These are phyloP conservation scores for Leptographium lundbergii DNA, from an alignment of 2,329 filamentous ascomycete species.

Conservation along the genomic window DNA sequence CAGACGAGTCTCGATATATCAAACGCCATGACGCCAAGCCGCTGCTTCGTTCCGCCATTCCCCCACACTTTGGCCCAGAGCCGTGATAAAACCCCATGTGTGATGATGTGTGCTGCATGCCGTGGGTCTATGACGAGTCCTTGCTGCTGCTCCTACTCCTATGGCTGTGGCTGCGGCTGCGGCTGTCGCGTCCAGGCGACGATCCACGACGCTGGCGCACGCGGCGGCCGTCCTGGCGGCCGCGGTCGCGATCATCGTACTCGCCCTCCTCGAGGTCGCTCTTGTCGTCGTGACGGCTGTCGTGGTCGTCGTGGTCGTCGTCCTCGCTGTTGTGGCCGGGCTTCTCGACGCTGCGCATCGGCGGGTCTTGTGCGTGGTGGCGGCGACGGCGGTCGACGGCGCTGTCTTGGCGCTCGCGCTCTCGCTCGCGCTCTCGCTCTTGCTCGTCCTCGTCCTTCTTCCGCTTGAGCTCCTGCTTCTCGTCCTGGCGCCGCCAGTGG, in stretches of 20 bases:
- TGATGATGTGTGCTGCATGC: neutral
- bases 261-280: neutral
- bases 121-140: neutral
- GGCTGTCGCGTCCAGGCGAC: neutral
- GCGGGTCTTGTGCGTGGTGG: neutral
- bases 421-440: neutral
- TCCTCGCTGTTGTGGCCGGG: neutral
- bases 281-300: neutral
- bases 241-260: neutral
- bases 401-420: neutral
- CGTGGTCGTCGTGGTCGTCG: neutral
- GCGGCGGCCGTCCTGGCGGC: neutral
- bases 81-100: neutral
- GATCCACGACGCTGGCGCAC: neutral
- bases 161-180: neutral
- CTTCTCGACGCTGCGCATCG: neutral
- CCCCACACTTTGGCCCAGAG: neutral
- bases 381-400: neutral
- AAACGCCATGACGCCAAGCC: neutral
- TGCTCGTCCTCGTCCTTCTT: slow-evolving; percentile 15
- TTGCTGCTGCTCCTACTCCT: neutral
- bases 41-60: neutral
- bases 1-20: neutral
- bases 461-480: slow-evolving; percentile 35
- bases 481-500: slow-evolving; percentile 77